phyloP scores from a whole-genome alignment of 73 alveolate species.

The Symbiodinium natans region DNA sequence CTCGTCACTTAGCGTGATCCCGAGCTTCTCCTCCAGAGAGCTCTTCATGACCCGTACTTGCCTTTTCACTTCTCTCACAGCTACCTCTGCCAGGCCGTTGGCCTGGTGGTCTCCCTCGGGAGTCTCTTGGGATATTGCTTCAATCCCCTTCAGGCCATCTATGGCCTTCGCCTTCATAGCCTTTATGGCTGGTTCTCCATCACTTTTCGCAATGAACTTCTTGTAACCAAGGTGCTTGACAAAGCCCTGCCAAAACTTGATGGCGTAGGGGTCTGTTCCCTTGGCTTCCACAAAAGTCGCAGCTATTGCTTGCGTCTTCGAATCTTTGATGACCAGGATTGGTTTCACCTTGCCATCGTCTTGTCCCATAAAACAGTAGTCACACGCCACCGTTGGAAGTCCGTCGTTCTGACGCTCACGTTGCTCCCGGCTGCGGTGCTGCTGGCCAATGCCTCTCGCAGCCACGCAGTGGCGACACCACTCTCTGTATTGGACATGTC shows the following conservation, averaged over 20 bases:
- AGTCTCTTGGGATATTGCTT: no score
- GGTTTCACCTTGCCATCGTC: constrained; percentile 9
- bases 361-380: not conserved
- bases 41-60: not conserved
- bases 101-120: not conserved
- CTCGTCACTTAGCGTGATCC: not conserved
- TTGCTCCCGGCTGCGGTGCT: not conserved
- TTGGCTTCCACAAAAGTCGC: constrained; percentile 7
- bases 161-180: not conserved
- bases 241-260: not conserved
- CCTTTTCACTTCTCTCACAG: not conserved
- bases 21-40: not conserved
- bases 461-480: constrained; percentile 63
- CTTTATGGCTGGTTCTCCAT: not conserved
- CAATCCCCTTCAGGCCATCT: no score
- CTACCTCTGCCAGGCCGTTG: not conserved
- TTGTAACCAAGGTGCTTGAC: not conserved
- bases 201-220: not conserved
- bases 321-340: constrained; percentile 3
- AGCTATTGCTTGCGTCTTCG: not conserved
- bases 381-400: not conserved
- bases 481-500: constrained; percentile 27
- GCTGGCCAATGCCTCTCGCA: not conserved
- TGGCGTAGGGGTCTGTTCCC: not conserved
- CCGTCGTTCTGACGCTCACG: not conserved